Percentiles rank a stretch among this genome's conserved stretches.
These are phyloP conservation scores for Plasmodium coatneyi DNA, from an alignment of 169 alveolate species.

Conservation along the genomic window DNA sequence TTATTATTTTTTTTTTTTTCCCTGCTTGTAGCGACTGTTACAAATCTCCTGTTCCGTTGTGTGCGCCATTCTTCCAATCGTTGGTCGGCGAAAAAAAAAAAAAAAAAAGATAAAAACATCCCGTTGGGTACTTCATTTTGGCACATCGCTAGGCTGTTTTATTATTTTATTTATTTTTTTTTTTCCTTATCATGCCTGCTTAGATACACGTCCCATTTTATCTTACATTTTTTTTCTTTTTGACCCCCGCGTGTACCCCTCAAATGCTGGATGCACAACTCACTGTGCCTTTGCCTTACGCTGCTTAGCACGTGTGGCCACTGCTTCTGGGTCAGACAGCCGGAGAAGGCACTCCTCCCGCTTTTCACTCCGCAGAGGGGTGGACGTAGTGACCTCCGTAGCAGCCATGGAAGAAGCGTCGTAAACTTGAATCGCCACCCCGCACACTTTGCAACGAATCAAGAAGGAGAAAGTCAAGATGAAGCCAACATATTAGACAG, in stretches of 20 bases:
- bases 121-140: not conserved
- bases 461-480: constrained; percentile 2
- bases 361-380: not conserved
- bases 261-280: constrained; percentile 2
- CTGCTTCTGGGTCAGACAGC: not conserved
- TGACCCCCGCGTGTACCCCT: not conserved
- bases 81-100: not conserved
- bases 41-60: not conserved
- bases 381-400: not conserved
- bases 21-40: not conserved
- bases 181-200: not conserved
- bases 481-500: constrained; percentile 17
- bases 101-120: not conserved
- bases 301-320: constrained; percentile 4
- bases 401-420: not conserved
- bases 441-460: not conserved
- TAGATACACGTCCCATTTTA: not conserved
- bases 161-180: not conserved
- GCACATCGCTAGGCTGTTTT: not conserved
- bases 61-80: not conserved
- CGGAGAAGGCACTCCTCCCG: not conserved
- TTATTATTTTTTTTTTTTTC: not conserved
- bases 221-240: not conserved
- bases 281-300: not conserved
- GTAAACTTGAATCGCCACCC: not conserved